phyloP scores from a whole-genome alignment of 1,284 basidiomycete genomes.

The Austroboletus niveus region DNA sequence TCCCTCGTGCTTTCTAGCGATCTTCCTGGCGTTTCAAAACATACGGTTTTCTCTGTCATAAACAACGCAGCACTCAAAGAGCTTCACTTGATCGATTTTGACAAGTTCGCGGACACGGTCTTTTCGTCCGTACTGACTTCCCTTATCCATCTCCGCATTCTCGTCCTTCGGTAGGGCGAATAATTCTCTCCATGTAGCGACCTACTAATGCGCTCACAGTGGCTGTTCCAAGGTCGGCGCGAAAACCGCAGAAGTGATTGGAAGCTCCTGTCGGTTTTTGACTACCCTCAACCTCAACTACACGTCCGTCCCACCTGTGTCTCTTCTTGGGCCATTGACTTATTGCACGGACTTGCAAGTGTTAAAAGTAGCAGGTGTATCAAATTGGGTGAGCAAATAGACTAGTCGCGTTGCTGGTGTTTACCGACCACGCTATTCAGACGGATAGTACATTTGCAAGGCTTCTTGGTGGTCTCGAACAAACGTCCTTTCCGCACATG shows the following conservation, averaged over 20 bases:
- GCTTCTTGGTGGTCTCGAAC: conserved; percentile 36
- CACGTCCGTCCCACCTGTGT: conserved; percentile 51
- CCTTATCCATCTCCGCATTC: conserved; percentile 43
- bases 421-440: conserved; percentile 33
- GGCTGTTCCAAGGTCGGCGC: conserved; percentile 57
- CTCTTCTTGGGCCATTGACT: conserved; percentile 45
- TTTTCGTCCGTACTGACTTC: conserved; percentile 50
- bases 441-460: conserved; percentile 55
- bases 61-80: conserved; percentile 42
- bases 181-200: neutral
- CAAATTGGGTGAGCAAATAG: conserved; percentile 49
- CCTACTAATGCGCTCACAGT: conserved; percentile 36
- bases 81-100: conserved; percentile 50
- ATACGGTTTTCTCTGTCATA: conserved; percentile 48
- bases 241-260: conserved; percentile 45
- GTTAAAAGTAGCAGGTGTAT: conserved; percentile 61
- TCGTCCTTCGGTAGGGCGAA: conserved; percentile 51
- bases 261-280: conserved; percentile 44
- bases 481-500: conserved; percentile 39
- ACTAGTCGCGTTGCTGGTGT: neutral
- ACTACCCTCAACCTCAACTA: conserved; percentile 57
- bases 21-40: conserved; percentile 50
- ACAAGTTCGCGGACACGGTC: conserved; percentile 48
- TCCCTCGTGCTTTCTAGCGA: conserved; percentile 48
- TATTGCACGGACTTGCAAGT: conserved; percentile 47